Evolutionary conservation across 2,329 filamentous ascomycete genomes (phyloP), one percentile per base, ranked within the genome.

Genomic region (Penicillium sp.): DNA sequence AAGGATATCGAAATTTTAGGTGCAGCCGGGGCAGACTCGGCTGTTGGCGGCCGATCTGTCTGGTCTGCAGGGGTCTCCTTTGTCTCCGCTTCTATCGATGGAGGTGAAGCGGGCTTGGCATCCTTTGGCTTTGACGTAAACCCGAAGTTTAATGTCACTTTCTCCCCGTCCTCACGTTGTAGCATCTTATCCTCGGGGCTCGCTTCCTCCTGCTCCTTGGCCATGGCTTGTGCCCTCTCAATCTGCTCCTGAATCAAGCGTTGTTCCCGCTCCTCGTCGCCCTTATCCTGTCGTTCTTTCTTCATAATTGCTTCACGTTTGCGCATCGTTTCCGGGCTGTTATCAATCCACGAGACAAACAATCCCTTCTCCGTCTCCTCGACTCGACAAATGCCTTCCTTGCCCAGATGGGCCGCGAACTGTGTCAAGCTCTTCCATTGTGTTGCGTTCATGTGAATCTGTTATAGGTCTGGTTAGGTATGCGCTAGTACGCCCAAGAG

Each of bases 361-460:
- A 97, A 60, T 0, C 68, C 93, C 67, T 95, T 91, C 52, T 87
- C 83, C 32, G 84, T 88, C 67, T 97, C 91, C 68, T 97, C 89
- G 0, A 97, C 90, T 24, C 87, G 77, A 60, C 88, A 95, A 37
- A 96, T 82, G 0, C 91, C 87, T 67, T 97, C 89, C 18, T 86
- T 74, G 0, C 91, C 90, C 1, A 98, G 72, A 61, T 87, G 74
- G 63, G 95, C 95, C 11, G 87, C 88, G 64, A 95, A 95, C 59
- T 97, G 89, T 2, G 89, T 91, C 58, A 98, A 71, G 44, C 81
- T 87, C 3, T 84, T 80, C 89, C 89, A 97, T 61, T 85, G 85
- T 0, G 93, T 97, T 6, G 89, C 77, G 68, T 96, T 96, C 86
- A 97, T 89, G 65, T 97, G 93, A 7, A 93, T 75, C 65, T 97